Evolutionary conservation across 192 early-diverging fungal species (phyloP).

Genomic region (Coemansia sp.): DNA sequence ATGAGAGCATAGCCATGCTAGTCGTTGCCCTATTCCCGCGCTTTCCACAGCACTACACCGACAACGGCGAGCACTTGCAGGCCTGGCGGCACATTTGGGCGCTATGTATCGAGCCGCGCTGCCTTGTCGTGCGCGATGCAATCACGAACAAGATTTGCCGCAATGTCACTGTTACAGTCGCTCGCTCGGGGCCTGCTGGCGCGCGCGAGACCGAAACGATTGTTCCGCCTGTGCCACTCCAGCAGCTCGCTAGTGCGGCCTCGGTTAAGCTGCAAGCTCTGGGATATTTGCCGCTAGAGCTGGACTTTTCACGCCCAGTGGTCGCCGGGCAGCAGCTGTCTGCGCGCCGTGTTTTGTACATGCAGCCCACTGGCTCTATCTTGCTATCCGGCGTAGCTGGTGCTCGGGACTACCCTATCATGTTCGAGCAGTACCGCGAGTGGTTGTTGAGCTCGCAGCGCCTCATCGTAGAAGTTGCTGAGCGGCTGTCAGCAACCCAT

Average conservation of each 20-base stretch:
- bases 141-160: conserved; percentile 24
- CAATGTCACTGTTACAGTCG: conserved; percentile 19
- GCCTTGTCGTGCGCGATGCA: conserved; percentile 41
- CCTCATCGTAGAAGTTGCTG: background rate
- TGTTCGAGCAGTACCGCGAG: conserved; percentile 9
- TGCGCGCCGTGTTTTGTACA: conserved; percentile 23
- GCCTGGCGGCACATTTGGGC: conserved; percentile 56
- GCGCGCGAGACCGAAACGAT: background rate
- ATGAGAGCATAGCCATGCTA: conserved; percentile 38
- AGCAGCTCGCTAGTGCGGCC: conserved; percentile 3
- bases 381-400: background rate
- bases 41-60: conserved; percentile 37
- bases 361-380: conserved; percentile 25
- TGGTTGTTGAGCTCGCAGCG: conserved; percentile 16
- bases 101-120: conserved; percentile 44
- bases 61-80: conserved; percentile 52
- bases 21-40: conserved; percentile 44
- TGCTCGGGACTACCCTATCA: background rate
- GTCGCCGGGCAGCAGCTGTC: background rate
- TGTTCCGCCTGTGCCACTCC: conserved; percentile 23
- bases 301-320: conserved; percentile 11
- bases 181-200: background rate
- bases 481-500: background rate
- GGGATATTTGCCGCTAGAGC: conserved; percentile 28
- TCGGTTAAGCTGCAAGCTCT: conserved; percentile 20